These are phyloP conservation scores for Kokia cookei DNA, from an alignment of 441 rosid genomes.

Conservation along the genomic window DNA sequence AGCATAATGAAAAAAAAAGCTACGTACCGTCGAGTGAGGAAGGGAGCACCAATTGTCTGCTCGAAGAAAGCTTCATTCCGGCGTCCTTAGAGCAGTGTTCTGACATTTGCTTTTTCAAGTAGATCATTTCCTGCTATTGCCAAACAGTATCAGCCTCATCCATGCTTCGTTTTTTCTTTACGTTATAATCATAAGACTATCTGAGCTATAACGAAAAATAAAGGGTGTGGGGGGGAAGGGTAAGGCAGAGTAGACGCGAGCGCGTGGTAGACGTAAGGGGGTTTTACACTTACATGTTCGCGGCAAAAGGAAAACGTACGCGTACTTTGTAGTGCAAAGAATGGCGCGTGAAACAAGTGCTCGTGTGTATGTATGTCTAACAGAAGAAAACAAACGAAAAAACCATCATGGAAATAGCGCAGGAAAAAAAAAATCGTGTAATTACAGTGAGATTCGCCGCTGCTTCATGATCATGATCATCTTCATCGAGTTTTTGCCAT, in stretches of 20 bases:
- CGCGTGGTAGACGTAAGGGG: constrained; percentile 2
- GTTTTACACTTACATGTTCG: not conserved
- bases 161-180: too few relatives aligned
- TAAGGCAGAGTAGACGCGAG: not conserved
- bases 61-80: constrained; percentile 12
- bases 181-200: too few relatives aligned
- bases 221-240: not conserved
- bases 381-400: not conserved
- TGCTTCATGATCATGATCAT: not conserved
- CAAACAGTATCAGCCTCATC: not conserved
- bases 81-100: not conserved
- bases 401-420: not conserved
- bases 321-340: not conserved
- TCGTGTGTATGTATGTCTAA: not conserved
- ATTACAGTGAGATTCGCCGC: constrained; percentile 11
- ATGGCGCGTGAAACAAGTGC: constrained; percentile 6
- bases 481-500: not conserved
- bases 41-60: constrained; percentile 15
- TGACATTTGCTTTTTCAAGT: too few relatives aligned
- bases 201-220: not conserved
- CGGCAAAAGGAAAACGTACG: constrained; percentile 2
- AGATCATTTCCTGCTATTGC: constrained; percentile 28
- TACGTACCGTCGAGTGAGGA: constrained; percentile 11
- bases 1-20: not conserved
- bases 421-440: not conserved